Percentiles rank a stretch among this genome's conserved stretches.
These are phyloP conservation scores for Pythium sp. DNA, from an alignment of 352 stramenopile species.

Conservation along the genomic window DNA sequence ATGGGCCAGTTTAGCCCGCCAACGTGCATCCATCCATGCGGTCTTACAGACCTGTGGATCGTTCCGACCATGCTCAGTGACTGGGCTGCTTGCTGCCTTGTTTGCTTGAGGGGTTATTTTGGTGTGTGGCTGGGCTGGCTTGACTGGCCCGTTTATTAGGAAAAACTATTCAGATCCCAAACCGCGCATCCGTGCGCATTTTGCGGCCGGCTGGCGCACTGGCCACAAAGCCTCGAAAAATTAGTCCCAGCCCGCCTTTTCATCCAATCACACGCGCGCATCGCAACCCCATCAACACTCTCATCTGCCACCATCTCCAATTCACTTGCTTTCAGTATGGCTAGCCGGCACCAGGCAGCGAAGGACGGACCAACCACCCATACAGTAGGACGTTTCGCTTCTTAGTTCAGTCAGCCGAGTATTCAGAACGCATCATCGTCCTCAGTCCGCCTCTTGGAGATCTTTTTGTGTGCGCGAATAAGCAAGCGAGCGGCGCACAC, in stretches of 20 bases:
- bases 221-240: background rate
- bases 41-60: background rate
- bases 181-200: background rate
- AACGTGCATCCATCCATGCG: background rate
- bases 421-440: background rate
- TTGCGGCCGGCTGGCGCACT: background rate
- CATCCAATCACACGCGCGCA: background rate
- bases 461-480: conserved; percentile 5
- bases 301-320: background rate
- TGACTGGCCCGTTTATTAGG: background rate
- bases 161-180: background rate
- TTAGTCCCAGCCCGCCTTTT: background rate
- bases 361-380: conserved; percentile 1
- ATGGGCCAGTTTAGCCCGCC: too few species aligned
- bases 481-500: background rate
- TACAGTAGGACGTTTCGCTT: conserved; percentile 2
- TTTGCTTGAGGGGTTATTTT: background rate
- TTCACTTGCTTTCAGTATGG: conserved; percentile 9
- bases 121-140: background rate
- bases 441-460: conserved; percentile 10
- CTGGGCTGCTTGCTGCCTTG: background rate
- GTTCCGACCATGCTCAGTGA: background rate
- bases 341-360: background rate
- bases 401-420: background rate
- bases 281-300: background rate